A percentile compares a stretch with the other conserved stretches of the same genome.
Evolutionary conservation across 23 red algal genomes (phyloP).

Genomic region (Porphyridium purpureum): DNA sequence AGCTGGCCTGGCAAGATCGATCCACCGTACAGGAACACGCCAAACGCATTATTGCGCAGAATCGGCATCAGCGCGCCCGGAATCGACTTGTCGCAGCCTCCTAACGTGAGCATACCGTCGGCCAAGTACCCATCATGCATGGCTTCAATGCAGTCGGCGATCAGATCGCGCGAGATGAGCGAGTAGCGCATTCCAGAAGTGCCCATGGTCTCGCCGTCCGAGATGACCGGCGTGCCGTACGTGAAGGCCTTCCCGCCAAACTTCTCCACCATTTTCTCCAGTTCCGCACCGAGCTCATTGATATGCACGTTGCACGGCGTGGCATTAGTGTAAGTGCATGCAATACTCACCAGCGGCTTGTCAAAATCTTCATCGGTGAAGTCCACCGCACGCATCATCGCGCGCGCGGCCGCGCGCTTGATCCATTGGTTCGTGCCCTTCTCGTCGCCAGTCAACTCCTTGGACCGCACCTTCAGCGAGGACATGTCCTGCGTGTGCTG

Average conservation of each 20-base stretch:
- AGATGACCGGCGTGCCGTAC: conserved; percentile 94
- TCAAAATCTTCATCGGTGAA: conserved; percentile 90
- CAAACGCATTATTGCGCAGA: conserved; percentile 56
- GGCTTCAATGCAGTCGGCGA: conserved; percentile 97
- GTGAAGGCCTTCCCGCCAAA: conserved; percentile 82
- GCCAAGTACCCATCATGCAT: conserved; percentile 93
- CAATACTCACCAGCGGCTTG: conserved; percentile 86
- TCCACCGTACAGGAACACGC: conserved; percentile 94
- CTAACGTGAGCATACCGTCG: conserved; percentile 80
- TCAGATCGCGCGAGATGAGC: conserved; percentile 78
- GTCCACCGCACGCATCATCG: conserved; percentile 95
- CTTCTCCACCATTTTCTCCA: conserved; percentile 28
- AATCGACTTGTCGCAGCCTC: conserved; percentile 98
- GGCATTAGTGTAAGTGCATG: conserved; percentile 81
- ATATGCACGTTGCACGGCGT: conserved; percentile 98
- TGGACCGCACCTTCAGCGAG: no score
- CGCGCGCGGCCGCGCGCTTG: conserved; percentile 85
- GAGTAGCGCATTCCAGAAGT: conserved; percentile 96
- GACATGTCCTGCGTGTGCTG: no score
- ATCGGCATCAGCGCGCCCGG: conserved; percentile 97
- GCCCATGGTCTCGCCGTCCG: conserved; percentile 98
- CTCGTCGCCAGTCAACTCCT: no score
- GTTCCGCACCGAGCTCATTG: conserved; percentile 44
- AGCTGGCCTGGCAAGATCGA: conserved; percentile 82
- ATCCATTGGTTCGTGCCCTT: no score